Base-by-base conservation (phyloP, 1,284 basidiomycete genomes). In the Erythrobasidium hasegawianum region DNA sequence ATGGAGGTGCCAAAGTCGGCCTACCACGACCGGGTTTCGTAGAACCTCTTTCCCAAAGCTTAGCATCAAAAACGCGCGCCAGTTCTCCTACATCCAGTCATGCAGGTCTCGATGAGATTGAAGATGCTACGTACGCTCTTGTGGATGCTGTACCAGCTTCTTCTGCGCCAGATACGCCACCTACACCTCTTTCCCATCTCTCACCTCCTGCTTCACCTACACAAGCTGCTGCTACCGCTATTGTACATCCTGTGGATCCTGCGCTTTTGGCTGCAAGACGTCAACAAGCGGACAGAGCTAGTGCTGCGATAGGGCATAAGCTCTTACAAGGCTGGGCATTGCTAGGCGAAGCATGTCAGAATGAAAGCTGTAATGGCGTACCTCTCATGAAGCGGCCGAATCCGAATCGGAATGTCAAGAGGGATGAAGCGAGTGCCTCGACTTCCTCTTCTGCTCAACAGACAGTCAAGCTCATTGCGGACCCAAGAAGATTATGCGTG, bases 301-400 rank as follows among this genome's bases (percentile, higher is more conserved):
- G 88, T 1, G 78, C 83, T 58, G 87, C 87, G 73, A 88, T 91
- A 40, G 89, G 87, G 45, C 85, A 82, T 68, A 82, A 84, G 29
- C 79, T 91, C 68, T 77, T 91, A 52, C 85, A 84, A 75, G 89
- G 89, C 47, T 90, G 87, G 87, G 84, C 88, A 0, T 87, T 91
- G 86, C 80, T 91, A 20, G 87, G 82, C 45, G 88, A 90, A 56
- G 88, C 89, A 77, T 91, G 89, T 73, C 83, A 84, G 0, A 85
- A 83, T 71, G 66, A 67, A 16, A 50, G 53, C 14, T 75, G 74
- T 57, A 68, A 67, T 61, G 72, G 70, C 8, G 71, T 74, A 14
- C 74, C 74, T 13, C 64, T 72, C 73, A 26, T 77, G 78, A 52
- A 68, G 27, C 64, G 67, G 41, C 67, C 67, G 13, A 45, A 24